A percentile compares a stretch with the other conserved stretches of the same genome.
These are phyloP conservation scores for Coniosporium apollinis DNA, from an alignment of 495 filamentous ascomycete species.

Conservation along the genomic window DNA sequence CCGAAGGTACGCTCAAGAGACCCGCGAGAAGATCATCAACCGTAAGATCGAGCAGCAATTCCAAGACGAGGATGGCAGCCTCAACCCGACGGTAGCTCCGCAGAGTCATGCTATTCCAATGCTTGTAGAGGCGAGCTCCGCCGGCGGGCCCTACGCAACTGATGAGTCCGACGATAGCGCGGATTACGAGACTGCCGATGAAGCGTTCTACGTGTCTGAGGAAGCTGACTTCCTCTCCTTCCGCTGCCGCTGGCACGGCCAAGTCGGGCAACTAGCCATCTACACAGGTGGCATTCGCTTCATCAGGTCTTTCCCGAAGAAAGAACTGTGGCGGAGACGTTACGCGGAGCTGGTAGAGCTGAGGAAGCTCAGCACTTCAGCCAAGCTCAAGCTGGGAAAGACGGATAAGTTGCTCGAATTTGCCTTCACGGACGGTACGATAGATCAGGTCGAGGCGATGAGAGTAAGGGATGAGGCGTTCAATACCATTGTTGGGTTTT, in stretches of 20 bases:
- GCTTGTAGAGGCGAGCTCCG: conserved; percentile 1
- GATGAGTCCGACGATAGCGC: conserved; percentile 1
- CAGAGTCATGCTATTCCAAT: conserved; percentile 13
- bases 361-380: conserved; percentile 13
- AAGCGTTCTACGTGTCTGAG: background rate
- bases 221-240: conserved; percentile 10
- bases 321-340: conserved; percentile 17
- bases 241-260: conserved; percentile 11
- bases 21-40: conserved; percentile 16
- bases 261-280: conserved; percentile 15
- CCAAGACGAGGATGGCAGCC: conserved; percentile 6
- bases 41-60: conserved; percentile 11
- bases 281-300: conserved; percentile 19
- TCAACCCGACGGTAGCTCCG: conserved; percentile 5
- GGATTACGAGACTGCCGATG: background rate
- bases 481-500: conserved; percentile 23
- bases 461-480: conserved; percentile 25
- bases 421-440: conserved; percentile 11
- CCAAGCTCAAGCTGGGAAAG: conserved; percentile 9
- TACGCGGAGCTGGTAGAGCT: conserved; percentile 22
- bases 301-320: conserved; percentile 6
- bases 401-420: conserved; percentile 16
- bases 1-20: conserved; percentile 18
- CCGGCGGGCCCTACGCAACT: background rate
- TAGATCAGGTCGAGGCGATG: conserved; percentile 12